phyloP scores from a whole-genome alignment of 23 red algal species.

The Gracilaria domingensis region DNA sequence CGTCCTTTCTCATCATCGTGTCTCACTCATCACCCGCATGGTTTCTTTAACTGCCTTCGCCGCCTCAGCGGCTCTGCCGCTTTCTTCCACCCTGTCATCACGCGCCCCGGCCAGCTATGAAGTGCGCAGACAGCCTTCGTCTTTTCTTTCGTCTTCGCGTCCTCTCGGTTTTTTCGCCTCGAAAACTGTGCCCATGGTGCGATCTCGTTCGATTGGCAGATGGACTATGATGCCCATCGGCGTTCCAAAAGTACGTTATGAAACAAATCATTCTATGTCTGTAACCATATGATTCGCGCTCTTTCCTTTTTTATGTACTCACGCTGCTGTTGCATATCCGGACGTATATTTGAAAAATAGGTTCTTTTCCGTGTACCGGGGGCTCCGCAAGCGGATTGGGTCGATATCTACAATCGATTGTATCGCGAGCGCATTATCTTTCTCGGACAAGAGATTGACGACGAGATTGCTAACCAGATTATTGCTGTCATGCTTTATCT shows the following conservation, averaged over 20 bases:
- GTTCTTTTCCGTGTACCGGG: slow-evolving; percentile 99
- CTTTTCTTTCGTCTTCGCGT: slow-evolving; percentile 33
- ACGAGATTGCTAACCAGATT: slow-evolving; percentile 99
- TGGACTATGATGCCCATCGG: slow-evolving; percentile 99
- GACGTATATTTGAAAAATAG: slow-evolving; percentile 3
- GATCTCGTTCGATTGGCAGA: slow-evolving; percentile 38
- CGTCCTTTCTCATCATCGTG: background rate
- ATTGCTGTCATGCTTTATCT: slow-evolving; percentile 99
- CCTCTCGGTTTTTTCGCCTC: slow-evolving; percentile 39
- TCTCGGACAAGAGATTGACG: slow-evolving; percentile 97
- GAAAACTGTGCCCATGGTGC: background rate
- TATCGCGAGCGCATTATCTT: slow-evolving; percentile 99
- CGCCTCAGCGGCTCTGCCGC: background rate
- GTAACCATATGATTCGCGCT: background rate
- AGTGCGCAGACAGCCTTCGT: slow-evolving; percentile 16
- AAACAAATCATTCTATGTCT: background rate
- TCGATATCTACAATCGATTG: slow-evolving; percentile 99
- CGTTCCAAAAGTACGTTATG: slow-evolving; percentile 89
- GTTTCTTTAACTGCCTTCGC: background rate
- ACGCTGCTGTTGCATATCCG: background rate
- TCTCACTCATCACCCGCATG: background rate
- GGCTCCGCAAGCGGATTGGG: slow-evolving; percentile 95
- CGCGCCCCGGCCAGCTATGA: background rate
- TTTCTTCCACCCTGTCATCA: background rate
- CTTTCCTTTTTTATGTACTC: background rate